These are phyloP conservation scores for Hevea brasiliensis DNA, from an alignment of 345 rosid species.

Conservation along the genomic window DNA sequence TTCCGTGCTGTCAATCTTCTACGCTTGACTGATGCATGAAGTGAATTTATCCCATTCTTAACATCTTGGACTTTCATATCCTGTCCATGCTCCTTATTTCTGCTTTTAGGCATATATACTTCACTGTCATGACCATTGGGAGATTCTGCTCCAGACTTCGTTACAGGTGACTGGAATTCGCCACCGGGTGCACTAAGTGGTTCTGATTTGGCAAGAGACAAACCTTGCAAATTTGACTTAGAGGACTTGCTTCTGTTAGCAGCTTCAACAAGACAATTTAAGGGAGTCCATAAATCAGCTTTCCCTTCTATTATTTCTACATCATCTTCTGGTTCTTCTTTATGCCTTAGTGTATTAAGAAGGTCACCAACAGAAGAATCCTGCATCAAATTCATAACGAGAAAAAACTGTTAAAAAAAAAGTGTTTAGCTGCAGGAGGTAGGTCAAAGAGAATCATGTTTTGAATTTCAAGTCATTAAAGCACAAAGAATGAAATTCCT, in stretches of 20 bases:
- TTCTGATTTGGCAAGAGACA: constrained; percentile 36
- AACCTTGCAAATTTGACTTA: constrained; percentile 59
- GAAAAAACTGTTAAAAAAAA: constrained; percentile 3
- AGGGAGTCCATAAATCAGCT: constrained; percentile 81
- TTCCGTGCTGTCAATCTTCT: constrained; percentile 64
- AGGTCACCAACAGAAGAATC: constrained; percentile 57
- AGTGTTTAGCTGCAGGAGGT: not conserved
- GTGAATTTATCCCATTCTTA: constrained; percentile 45
- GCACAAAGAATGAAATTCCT: constrained; percentile 14
- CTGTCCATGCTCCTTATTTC: constrained; percentile 54
- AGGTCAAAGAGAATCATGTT: constrained; percentile 9
- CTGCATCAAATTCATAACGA: constrained; percentile 37
- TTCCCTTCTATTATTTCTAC: constrained; percentile 61
- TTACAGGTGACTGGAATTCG: constrained; percentile 34
- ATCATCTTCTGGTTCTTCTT: constrained; percentile 41
- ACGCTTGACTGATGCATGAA: constrained; percentile 51
- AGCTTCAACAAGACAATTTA: constrained; percentile 90
- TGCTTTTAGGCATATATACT: constrained; percentile 38
- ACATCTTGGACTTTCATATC: constrained; percentile 51
- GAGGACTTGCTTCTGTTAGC: constrained; percentile 80
- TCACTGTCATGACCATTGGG: constrained; percentile 32
- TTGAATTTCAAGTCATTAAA: constrained; percentile 1
- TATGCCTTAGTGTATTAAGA: constrained; percentile 31
- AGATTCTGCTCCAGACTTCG: constrained; percentile 36
- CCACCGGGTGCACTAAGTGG: constrained; percentile 39